These are phyloP conservation scores for Drosera spatulata DNA, from an alignment of 179 eudicot species.

Conservation along the genomic window DNA sequence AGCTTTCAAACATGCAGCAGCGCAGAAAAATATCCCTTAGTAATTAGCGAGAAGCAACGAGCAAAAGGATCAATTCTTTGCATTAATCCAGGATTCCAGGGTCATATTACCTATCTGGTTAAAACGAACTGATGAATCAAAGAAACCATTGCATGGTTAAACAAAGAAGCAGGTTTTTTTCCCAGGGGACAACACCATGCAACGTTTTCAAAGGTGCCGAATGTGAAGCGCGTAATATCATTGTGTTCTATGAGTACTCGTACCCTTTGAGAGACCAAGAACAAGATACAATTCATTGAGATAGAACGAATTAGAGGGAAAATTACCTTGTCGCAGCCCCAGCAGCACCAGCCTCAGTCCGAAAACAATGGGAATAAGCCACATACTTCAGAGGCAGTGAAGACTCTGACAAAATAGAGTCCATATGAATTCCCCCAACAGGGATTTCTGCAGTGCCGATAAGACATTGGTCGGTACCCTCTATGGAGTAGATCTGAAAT, in stretches of 20 bases:
- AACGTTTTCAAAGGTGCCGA: no score
- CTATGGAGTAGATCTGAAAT: constrained; percentile 74
- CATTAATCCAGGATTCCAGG: no score
- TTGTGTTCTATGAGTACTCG: no score
- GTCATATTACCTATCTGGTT: neutral
- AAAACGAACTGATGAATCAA: neutral
- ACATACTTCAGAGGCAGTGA: constrained; percentile 81
- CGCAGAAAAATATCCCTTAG: no score
- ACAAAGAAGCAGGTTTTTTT: no score
- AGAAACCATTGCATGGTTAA: neutral
- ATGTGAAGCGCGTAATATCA: no score
- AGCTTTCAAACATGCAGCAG: no score
- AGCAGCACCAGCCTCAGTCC: constrained; percentile 98
- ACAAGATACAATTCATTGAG: neutral
- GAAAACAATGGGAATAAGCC: constrained; percentile 91
- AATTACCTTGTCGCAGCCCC: constrained; percentile 78
- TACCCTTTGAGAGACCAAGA: neutral
- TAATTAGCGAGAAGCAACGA: no score
- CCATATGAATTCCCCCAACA: constrained; percentile 92
- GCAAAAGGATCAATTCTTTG: no score
- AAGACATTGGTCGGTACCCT: constrained; percentile 88
- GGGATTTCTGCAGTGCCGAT: constrained; percentile 98
- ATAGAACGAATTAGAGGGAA: neutral
- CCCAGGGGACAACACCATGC: no score
- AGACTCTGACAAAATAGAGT: constrained; percentile 69